phyloP scores from a whole-genome alignment of 768 basidiomycete genomes.

The Agaricus blazei region DNA sequence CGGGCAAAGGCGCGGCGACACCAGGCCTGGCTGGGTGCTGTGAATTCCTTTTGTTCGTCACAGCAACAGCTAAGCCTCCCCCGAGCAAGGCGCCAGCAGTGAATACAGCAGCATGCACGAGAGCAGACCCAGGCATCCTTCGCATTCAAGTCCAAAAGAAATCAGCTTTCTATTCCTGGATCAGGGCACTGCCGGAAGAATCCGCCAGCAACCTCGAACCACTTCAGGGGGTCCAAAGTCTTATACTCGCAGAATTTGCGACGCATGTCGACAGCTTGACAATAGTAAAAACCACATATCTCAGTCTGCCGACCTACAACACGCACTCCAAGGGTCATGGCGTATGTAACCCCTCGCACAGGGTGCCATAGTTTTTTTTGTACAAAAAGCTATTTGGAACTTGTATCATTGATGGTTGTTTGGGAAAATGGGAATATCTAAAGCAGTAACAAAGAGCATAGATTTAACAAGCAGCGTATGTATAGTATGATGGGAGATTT shows the following conservation, averaged over 20 bases:
- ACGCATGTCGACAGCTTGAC: too few species aligned
- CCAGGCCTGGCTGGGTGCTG: not conserved
- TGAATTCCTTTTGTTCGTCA: slow-evolving; percentile 28
- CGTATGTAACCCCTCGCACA: too few species aligned
- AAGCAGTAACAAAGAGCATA: slow-evolving; percentile 21
- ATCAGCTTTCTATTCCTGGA: slow-evolving; percentile 1
- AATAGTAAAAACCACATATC: too few species aligned
- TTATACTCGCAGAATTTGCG: too few species aligned
- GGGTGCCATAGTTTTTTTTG: too few species aligned
- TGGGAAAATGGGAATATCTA: slow-evolving; percentile 9
- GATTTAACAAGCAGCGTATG: slow-evolving; percentile 28
- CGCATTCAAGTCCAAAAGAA: not conserved
- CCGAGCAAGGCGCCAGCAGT: slow-evolving; percentile 80
- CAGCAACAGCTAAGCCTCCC: slow-evolving; percentile 59
- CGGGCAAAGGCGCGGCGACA: slow-evolving; percentile 10
- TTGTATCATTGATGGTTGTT: not conserved
- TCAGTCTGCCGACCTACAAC: too few species aligned
- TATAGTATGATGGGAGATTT: slow-evolving; percentile 25
- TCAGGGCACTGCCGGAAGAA: not conserved
- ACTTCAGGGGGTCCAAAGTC: not conserved
- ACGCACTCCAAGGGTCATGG: too few species aligned
- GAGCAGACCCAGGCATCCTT: slow-evolving; percentile 8
- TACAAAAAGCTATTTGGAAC: not conserved
- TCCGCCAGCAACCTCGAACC: not conserved
- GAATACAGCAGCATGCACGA: slow-evolving; percentile 69